Evolutionary conservation across 2,329 filamentous ascomycete species (phyloP).

Genomic region (Aspergillus spinulosporus): DNA sequence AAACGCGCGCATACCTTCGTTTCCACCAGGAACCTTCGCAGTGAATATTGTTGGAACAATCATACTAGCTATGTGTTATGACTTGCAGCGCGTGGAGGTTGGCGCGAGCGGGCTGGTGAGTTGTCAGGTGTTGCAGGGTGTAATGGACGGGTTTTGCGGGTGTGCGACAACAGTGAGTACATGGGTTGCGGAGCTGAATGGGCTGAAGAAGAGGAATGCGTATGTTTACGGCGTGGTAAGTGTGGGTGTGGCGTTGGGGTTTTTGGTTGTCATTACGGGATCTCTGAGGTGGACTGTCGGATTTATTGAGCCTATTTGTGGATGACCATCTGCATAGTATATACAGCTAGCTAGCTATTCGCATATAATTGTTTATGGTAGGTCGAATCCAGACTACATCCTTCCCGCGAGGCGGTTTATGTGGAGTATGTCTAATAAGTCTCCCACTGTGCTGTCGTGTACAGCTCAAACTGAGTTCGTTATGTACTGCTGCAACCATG

Average conservation of each 20-base stretch:
- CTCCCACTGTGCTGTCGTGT: too few relatives aligned
- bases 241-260: constrained; percentile 48
- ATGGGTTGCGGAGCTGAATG: constrained; percentile 63
- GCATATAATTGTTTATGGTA: too few relatives aligned
- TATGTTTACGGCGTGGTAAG: constrained; percentile 61
- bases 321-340: constrained; percentile 11
- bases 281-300: constrained; percentile 56
- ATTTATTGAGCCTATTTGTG: constrained; percentile 38
- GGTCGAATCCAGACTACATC: too few relatives aligned
- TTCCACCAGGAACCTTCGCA: constrained; percentile 82
- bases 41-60: constrained; percentile 78
- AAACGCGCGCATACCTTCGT: constrained; percentile 66
- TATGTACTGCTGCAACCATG: too few relatives aligned
- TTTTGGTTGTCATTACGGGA: constrained; percentile 57
- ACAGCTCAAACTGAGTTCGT: too few relatives aligned
- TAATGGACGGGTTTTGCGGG: constrained; percentile 69
- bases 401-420: too few relatives aligned
- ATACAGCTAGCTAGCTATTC: too few relatives aligned
- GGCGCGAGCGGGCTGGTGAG: constrained; percentile 51
- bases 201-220: constrained; percentile 55
- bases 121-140: constrained; percentile 67
- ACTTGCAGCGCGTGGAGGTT: constrained; percentile 66
- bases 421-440: too few relatives aligned
- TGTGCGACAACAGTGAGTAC: constrained; percentile 67
- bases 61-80: constrained; percentile 73